Base-by-base conservation (phyloP, 2,329 filamentous ascomycete genomes). In the Byssothecium circinans region DNA sequence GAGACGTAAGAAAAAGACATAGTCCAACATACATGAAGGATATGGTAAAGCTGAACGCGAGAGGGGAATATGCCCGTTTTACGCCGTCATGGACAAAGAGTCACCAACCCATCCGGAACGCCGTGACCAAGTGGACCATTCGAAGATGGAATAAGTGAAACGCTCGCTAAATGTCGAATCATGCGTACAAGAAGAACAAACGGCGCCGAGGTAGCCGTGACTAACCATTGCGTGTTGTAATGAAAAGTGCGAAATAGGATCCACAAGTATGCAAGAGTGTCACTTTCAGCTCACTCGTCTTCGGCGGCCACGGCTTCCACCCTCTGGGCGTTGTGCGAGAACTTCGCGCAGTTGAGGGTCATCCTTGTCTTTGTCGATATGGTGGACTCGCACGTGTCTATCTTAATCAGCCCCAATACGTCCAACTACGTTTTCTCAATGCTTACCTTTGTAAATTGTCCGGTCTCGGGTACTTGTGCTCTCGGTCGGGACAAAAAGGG, bases 371-470 rank as follows among this genome's bases (percentile, higher is more conserved):
- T 90, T 94, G 64, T 97, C 91, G 32, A 85, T 76, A 68, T 97
- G 94, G 68, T 97, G 92, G 34, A 94, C 90, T 45, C 90, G 84
- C 27, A 97, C 94, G 71, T 99, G 94, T 70, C 91, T 95, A 39
- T 32, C 6, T 14, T n/a, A 14, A 37, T 27, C 14, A 18, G 2
- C 15, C 30, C 25, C 11, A 11, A 27, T n/a, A n/a, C n/a, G n/a
- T n/a, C n/a, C n/a, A n/a, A n/a, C n/a, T n/a, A n/a, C n/a, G n/a
- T n/a, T n/a, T n/a, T n/a, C n/a, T n/a, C n/a, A n/a, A n/a, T n/a
- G n/a, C 81, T 56, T 78, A 95, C 89, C 92, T 85, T 76, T 96
- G 92, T 46, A 99, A 75, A 76, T 97, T 97, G 70, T 99, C 94
- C 27, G 94, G 94, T 58, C 94, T 81, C 4, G 94, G 94, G 69